A percentile compares a stretch with the other conserved stretches of the same genome.
These are phyloP conservation scores for Cyclotella atomus DNA, from an alignment of 108 stramenopile species.

Conservation along the genomic window DNA sequence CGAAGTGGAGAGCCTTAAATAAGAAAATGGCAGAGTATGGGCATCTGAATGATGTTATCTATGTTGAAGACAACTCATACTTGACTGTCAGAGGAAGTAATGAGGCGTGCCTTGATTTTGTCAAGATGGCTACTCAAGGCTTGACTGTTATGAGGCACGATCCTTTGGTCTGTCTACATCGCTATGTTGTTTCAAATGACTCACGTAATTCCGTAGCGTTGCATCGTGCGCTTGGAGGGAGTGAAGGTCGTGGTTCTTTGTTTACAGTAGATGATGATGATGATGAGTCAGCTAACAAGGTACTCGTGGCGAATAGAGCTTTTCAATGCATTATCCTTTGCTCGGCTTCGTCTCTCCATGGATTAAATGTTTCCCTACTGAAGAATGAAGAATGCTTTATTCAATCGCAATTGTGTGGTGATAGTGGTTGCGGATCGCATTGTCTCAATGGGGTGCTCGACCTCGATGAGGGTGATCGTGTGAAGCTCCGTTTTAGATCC, in stretches of 20 bases:
- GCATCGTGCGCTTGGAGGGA: conserved; percentile 6
- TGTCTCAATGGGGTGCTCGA: conserved; percentile 8
- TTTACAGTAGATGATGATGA: not conserved
- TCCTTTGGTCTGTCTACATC: conserved; percentile 3
- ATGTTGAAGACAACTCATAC: conserved; percentile 13
- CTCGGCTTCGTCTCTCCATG: not conserved
- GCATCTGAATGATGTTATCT: conserved; percentile 20
- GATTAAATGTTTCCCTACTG: not conserved
- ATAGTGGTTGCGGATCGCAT: conserved; percentile 22
- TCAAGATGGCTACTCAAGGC: conserved; percentile 24
- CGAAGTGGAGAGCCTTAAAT: conserved; percentile 1
- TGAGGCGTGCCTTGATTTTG: conserved; percentile 18
- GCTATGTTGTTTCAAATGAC: conserved; percentile 3
- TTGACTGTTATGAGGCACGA: conserved; percentile 11
- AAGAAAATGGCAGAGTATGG: conserved; percentile 26
- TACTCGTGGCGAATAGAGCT: conserved; percentile 2
- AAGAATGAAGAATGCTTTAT: conserved; percentile 2
- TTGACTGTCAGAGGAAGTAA: conserved; percentile 1
- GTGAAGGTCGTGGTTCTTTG: not conserved
- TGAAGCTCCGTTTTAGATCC: no score
- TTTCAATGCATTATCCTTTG: conserved; percentile 21
- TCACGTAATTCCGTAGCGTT: not conserved
- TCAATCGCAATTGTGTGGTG: conserved; percentile 20
- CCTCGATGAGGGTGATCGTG: not conserved
- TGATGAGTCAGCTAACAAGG: not conserved